Evolutionary conservation across 805 yeast genomes (phyloP).

Genomic region (Saccharomycopsis javanensis): DNA sequence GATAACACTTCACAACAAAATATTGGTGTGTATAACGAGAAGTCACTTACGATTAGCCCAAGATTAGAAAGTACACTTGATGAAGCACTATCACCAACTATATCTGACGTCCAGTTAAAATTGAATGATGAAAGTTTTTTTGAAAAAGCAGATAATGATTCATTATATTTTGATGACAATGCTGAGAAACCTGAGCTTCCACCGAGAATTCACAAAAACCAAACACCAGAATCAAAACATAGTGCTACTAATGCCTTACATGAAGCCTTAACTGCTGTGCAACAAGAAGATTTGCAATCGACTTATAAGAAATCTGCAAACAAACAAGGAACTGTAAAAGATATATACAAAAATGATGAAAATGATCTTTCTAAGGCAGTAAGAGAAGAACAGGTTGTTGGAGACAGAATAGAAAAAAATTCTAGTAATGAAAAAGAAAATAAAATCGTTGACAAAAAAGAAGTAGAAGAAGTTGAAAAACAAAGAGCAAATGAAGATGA

Average conservation of each 20-base stretch:
- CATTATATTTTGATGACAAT: neutral
- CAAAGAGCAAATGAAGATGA: too few species aligned
- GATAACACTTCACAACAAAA: neutral
- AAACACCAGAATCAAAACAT: neutral
- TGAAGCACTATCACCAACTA: conserved; percentile 7
- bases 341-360: neutral
- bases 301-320: neutral
- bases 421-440: neutral
- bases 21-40: conserved; percentile 6
- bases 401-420: neutral
- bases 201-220: neutral
- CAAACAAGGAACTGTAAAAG: neutral
- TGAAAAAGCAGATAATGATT: neutral
- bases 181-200: neutral
- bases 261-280: neutral
- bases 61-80: conserved; percentile 14
- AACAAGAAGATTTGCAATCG: neutral
- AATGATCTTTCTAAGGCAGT: neutral
- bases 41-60: conserved; percentile 5
- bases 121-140: neutral
- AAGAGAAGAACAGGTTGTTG: neutral
- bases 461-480: too few species aligned
- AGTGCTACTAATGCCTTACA: neutral
- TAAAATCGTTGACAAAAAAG: neutral
- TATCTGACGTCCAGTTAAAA: neutral